A percentile compares a stretch with the other conserved stretches of the same genome.
phyloP scores from a whole-genome alignment of 2,329 filamentous ascomycete species.

The Onygenales sp. region DNA sequence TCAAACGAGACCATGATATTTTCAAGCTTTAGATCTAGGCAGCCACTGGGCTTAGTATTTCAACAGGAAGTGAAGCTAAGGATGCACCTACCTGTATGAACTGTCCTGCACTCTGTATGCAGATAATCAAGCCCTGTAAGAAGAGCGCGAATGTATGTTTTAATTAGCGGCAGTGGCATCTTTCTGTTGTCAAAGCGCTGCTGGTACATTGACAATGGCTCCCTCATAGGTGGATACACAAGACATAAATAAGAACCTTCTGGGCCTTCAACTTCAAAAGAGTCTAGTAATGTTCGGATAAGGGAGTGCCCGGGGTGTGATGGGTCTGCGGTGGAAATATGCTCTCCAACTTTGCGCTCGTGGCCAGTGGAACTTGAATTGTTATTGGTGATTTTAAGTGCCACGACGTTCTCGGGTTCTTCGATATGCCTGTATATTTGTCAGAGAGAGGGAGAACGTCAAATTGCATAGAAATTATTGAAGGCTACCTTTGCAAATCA shows the following conservation, averaged over 20 bases:
- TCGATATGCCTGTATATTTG: slow-evolving; percentile 16
- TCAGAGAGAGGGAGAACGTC: slow-evolving; percentile 15
- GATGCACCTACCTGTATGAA: slow-evolving; percentile 31
- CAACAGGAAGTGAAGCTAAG: slow-evolving; percentile 8
- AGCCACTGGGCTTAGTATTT: slow-evolving; percentile 3
- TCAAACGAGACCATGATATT: slow-evolving; percentile 33
- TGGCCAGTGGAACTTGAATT: slow-evolving; percentile 15
- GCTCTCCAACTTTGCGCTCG: slow-evolving; percentile 25
- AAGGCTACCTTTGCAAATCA: slow-evolving; percentile 19
- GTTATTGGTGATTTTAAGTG: slow-evolving; percentile 21
- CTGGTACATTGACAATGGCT: slow-evolving; percentile 28
- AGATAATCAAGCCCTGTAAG: slow-evolving; percentile 36
- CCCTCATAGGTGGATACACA: slow-evolving; percentile 30
- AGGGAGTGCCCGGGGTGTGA: slow-evolving; percentile 24
- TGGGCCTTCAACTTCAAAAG: slow-evolving; percentile 22
- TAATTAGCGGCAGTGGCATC: slow-evolving; percentile 26
- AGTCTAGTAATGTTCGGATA: slow-evolving; percentile 26
- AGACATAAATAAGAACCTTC: slow-evolving; percentile 27
- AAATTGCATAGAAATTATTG: slow-evolving; percentile 12
- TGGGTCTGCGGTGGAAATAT: slow-evolving; percentile 22
- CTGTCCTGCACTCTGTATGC: slow-evolving; percentile 30
- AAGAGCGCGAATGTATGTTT: slow-evolving; percentile 27
- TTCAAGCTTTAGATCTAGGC: slow-evolving; percentile 34
- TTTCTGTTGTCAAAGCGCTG: slow-evolving; percentile 20
- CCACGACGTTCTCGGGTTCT: slow-evolving; percentile 18